phyloP scores from a whole-genome alignment of 306 rosid genomes.

The Cotoneaster glaucophyllus region DNA sequence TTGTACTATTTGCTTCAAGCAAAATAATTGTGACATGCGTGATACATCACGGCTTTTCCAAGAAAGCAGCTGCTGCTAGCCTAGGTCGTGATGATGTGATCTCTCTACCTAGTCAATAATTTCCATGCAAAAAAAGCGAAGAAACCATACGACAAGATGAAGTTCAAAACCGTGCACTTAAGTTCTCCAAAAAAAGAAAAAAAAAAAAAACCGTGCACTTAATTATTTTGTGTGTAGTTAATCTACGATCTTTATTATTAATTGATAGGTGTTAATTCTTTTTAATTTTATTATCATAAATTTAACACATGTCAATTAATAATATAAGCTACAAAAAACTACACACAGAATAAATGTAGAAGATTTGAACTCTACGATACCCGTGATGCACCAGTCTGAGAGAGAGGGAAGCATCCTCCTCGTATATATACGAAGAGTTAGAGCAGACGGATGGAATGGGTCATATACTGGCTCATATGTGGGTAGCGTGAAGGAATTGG shows the following conservation, averaged over 20 bases:
- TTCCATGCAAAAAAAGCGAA: not conserved
- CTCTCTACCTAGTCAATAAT: not conserved
- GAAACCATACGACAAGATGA: not conserved
- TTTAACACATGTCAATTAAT: too few relatives aligned
- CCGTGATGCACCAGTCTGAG: not conserved
- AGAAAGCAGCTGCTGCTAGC: not conserved
- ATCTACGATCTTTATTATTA: fast-evolving
- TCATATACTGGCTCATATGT: not conserved
- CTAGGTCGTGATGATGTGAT: not conserved
- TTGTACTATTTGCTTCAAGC: not conserved
- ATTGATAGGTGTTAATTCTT: too few relatives aligned
- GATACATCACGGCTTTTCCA: not conserved
- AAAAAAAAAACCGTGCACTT: too few relatives aligned
- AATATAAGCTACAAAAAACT: too few relatives aligned
- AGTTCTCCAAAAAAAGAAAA: too few relatives aligned
- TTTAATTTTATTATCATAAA: too few relatives aligned
- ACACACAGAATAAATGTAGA: too few relatives aligned
- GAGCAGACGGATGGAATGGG: not conserved
- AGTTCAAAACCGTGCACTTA: too few relatives aligned
- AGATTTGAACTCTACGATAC: not conserved
- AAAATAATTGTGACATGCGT: not conserved
- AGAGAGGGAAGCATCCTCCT: not conserved
- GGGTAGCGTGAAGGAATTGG: conserved; percentile 29
- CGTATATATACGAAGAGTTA: not conserved
- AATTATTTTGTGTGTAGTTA: too few relatives aligned